A percentile compares a stretch with the other conserved stretches of the same genome.
phyloP scores from a whole-genome alignment of 169 alveolate species.

The Amoebophrya sp. region DNA sequence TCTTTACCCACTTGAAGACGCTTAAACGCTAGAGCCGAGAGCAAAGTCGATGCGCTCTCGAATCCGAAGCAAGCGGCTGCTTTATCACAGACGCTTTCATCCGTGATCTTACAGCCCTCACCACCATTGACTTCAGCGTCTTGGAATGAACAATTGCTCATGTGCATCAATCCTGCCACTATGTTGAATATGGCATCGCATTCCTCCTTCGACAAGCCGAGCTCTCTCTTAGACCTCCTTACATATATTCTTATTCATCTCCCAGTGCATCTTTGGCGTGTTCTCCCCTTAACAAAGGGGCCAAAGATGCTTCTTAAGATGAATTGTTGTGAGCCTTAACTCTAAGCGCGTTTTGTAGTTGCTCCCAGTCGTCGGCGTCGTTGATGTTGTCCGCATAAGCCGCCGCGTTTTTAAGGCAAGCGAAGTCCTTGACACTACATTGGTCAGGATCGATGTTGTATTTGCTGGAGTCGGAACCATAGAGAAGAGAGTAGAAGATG shows the following conservation, averaged over 20 bases:
- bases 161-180: background rate
- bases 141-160: background rate
- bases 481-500: slow-evolving; percentile 81
- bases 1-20: background rate
- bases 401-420: background rate
- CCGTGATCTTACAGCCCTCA: background rate
- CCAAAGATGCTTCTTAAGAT: too few relatives aligned
- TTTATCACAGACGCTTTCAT: background rate
- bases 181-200: background rate
- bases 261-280: too few relatives aligned
- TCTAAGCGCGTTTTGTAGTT: background rate
- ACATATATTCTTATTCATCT: too few relatives aligned
- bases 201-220: background rate
- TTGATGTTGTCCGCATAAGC: background rate
- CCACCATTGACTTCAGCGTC: background rate
- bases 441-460: background rate
- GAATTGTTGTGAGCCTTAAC: too few relatives aligned
- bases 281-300: too few relatives aligned
- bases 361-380: slow-evolving; percentile 23
- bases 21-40: background rate
- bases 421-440: background rate
- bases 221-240: too few relatives aligned
- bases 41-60: background rate
- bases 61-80: background rate
- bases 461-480: slow-evolving; percentile 45